Percentiles rank a stretch among this genome's conserved stretches.
Conservation (phyloP, 768 basidiomycete species). For the Exidia glandulosa region DNA sequence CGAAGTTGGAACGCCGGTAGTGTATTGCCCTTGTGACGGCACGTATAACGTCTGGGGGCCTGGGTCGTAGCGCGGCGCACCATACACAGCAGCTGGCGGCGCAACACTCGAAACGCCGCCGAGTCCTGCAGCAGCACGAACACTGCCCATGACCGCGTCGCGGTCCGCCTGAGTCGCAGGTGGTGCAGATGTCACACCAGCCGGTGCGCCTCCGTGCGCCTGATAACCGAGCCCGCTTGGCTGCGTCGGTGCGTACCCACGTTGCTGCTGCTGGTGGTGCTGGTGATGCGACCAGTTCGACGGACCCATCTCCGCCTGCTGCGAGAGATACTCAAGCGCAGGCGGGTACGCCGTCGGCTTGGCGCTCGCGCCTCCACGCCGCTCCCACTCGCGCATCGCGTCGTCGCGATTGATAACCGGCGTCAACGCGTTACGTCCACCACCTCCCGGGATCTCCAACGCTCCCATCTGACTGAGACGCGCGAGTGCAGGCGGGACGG, state of each 20-base stretch:
- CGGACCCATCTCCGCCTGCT: constrained; percentile 87
- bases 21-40: constrained; percentile 58
- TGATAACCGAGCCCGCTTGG: neutral
- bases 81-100: constrained; percentile 37
- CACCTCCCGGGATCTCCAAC: constrained; percentile 58
- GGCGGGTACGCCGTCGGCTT: constrained; percentile 59
- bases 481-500: constrained; percentile 89
- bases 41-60: constrained; percentile 46
- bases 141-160: constrained; percentile 75
- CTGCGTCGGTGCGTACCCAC: constrained; percentile 15
- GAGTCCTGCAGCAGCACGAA: constrained; percentile 49
- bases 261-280: constrained; percentile 19
- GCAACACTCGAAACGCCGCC: constrained; percentile 31
- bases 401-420: constrained; percentile 94
- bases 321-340: constrained; percentile 83
- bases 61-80: constrained; percentile 33
- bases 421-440: constrained; percentile 67
- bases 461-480: constrained; percentile 76
- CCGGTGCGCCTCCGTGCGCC: neutral
- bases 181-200: neutral
- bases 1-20: constrained; percentile 28
- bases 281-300: constrained; percentile 62
- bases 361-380: constrained; percentile 67
- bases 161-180: constrained; percentile 1
- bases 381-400: constrained; percentile 91